Evolutionary conservation across 352 stramenopile species (phyloP).

Genomic region (Poterioochromonas sp.): DNA sequence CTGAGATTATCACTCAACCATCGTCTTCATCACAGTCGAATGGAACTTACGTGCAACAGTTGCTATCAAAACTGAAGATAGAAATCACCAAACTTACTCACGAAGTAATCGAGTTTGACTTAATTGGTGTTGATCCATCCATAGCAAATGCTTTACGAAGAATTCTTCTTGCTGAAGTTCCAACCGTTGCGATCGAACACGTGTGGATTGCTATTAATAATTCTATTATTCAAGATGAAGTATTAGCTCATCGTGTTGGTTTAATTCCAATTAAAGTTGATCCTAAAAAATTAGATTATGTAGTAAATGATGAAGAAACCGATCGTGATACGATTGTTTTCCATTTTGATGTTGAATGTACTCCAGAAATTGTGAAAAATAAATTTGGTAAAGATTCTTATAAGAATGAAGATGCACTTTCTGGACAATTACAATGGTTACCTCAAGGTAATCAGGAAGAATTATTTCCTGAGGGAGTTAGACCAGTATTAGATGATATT

Average conservation of each 20-base stretch:
- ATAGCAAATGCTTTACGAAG: slow-evolving; percentile 79
- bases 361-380: neutral
- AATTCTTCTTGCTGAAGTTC: slow-evolving; percentile 74
- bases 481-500: slow-evolving; percentile 86
- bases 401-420: neutral
- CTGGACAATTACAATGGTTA: slow-evolving; percentile 81
- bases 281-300: slow-evolving; percentile 43
- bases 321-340: slow-evolving; percentile 41
- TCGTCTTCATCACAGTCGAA: neutral
- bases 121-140: slow-evolving; percentile 75
- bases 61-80: slow-evolving; percentile 32
- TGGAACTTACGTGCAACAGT: neutral
- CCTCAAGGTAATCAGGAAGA: slow-evolving; percentile 89
- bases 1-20: neutral
- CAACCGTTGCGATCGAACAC: slow-evolving; percentile 82
- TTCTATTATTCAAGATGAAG: slow-evolving; percentile 82
- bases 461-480: slow-evolving; percentile 59
- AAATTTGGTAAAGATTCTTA: neutral
- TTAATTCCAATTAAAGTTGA: slow-evolving; percentile 57
- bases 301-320: slow-evolving; percentile 26
- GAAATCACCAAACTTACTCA: slow-evolving; percentile 50
- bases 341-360: slow-evolving; percentile 36
- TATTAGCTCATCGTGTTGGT: slow-evolving; percentile 74
- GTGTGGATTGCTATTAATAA: slow-evolving; percentile 87
- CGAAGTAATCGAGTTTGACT: slow-evolving; percentile 78